Base-by-base conservation (phyloP, 1,284 basidiomycete species). In the Cryptococcus maquisensis region DNA sequence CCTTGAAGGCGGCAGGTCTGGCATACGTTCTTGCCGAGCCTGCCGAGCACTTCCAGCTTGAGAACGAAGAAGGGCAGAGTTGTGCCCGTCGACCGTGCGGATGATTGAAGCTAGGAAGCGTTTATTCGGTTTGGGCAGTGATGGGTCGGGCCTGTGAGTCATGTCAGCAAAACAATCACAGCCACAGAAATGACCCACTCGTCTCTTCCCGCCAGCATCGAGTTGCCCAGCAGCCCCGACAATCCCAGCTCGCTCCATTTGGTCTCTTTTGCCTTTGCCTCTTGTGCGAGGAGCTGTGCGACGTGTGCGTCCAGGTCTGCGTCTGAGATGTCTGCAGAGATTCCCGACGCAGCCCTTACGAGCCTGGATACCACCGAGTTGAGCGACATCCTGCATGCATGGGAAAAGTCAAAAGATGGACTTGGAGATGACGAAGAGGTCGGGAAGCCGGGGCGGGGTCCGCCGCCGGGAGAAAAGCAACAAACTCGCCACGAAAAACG, bases 1-100 rank as follows among this genome's bases (percentile, higher is more conserved):
- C 13, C 12, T 45, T 52, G 10, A 8, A 2, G 9, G 8, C 18
- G 46, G 35, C 6, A 18, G 28, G 18, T 37, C 46, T 35, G 46
- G 46, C 35, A 47, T 38, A 3, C 46, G 26, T 4, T 55, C 52
- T 15, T 52, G 41, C 23, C 88, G 84, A 6, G 85, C 81, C 61
- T 88, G 86, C 60, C 86, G 79, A 0, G 88, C 88, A 28, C 86
- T 84, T 18, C 82, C 74, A 0, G 86, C 85, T 74, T 96, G 90
- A 18, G 86, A 82, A 41, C 84, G 81, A 9, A 92, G 77, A 18
- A 96, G 79, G 13, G 87, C 84, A 72, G 85, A 84, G 73, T 96
- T 96, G 71, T 96, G 93, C 54, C 92, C 90, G 68, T 93, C 91
- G 3, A 93, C 94, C 60, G 83, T 90, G 57, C 85, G 84, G 52